A percentile compares a stretch with the other conserved stretches of the same genome.
These are phyloP conservation scores for Afroboletus lepidellus DNA, from an alignment of 1,284 basidiomycete genomes.

Conservation along the genomic window DNA sequence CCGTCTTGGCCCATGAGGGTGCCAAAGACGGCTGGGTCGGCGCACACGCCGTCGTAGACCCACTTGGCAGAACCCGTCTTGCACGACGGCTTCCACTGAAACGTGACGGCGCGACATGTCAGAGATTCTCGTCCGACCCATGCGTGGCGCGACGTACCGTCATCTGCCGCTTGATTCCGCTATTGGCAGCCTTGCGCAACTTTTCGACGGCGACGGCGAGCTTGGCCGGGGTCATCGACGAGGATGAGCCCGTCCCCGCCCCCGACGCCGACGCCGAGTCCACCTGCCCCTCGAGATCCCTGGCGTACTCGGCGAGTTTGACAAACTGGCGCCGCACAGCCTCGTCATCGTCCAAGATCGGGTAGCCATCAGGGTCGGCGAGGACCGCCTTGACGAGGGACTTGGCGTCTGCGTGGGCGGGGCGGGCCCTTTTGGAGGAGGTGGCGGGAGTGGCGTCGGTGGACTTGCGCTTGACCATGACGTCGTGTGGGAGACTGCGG, in stretches of 20 bases:
- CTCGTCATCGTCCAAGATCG: conserved; percentile 37
- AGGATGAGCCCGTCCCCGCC: no score
- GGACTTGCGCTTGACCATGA: conserved; percentile 40
- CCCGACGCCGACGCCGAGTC: conserved; percentile 7
- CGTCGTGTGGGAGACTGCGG: neutral
- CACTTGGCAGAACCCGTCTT: conserved; percentile 50
- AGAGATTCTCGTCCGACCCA: neutral
- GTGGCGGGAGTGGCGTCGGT: conserved; percentile 22
- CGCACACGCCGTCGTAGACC: conserved; percentile 54
- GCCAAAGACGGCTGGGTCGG: conserved; percentile 53
- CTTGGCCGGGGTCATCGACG: conserved; percentile 40
- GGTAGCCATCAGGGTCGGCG: conserved; percentile 35
- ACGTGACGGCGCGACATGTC: conserved; percentile 1
- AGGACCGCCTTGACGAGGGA: conserved; percentile 40
- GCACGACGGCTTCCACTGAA: conserved; percentile 53
- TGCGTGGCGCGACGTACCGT: conserved; percentile 29
- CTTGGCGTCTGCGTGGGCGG: conserved; percentile 34
- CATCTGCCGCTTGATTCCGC: conserved; percentile 59
- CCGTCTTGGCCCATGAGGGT: conserved; percentile 43
- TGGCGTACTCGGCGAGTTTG: conserved; percentile 42
- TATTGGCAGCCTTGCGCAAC: conserved; percentile 43
- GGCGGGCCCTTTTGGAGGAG: conserved; percentile 34
- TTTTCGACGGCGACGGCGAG: conserved; percentile 47
- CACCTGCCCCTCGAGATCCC: conserved; percentile 39
- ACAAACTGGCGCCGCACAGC: conserved; percentile 35